Conservation (phyloP, 768 basidiomycete genomes). For the Polyporus arcularius region DNA sequence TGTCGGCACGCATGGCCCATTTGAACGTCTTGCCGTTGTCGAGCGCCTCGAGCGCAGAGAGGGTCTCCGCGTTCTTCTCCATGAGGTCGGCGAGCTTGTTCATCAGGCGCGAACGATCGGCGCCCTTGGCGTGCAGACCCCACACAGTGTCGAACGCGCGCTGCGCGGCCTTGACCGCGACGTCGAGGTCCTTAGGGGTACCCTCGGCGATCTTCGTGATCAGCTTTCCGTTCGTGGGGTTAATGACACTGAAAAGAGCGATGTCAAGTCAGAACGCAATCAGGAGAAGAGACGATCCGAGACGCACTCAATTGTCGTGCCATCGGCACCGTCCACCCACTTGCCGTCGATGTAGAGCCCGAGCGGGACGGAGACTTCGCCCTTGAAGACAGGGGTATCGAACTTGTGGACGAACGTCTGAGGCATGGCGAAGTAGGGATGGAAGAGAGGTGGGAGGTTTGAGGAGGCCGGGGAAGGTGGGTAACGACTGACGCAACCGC, state of each 20-base stretch:
- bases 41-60: slow-evolving; percentile 74
- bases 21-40: slow-evolving; percentile 66
- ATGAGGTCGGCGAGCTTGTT: slow-evolving; percentile 65
- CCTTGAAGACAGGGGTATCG: slow-evolving; percentile 57
- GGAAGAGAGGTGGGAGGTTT: slow-evolving; percentile 1
- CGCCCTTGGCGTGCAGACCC: slow-evolving; percentile 63
- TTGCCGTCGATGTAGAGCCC: slow-evolving; percentile 75
- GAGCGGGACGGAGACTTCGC: slow-evolving; percentile 55
- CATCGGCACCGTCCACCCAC: slow-evolving; percentile 57
- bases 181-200: slow-evolving; percentile 70
- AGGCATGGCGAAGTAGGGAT: slow-evolving; percentile 38
- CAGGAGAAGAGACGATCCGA: neutral
- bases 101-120: slow-evolving; percentile 55
- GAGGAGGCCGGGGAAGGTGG: neutral
- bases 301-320: slow-evolving; percentile 70
- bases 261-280: neutral
- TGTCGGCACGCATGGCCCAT: slow-evolving; percentile 50
- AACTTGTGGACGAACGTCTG: slow-evolving; percentile 50
- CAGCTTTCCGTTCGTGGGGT: slow-evolving; percentile 66
- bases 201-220: slow-evolving; percentile 61
- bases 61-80: slow-evolving; percentile 58
- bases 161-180: slow-evolving; percentile 68
- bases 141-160: slow-evolving; percentile 65
- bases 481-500: slow-evolving; percentile 1
- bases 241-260: slow-evolving; percentile 47